Evolutionary conservation across 2,329 filamentous ascomycete species (phyloP).

Genomic region (Ramularia endophylla): DNA sequence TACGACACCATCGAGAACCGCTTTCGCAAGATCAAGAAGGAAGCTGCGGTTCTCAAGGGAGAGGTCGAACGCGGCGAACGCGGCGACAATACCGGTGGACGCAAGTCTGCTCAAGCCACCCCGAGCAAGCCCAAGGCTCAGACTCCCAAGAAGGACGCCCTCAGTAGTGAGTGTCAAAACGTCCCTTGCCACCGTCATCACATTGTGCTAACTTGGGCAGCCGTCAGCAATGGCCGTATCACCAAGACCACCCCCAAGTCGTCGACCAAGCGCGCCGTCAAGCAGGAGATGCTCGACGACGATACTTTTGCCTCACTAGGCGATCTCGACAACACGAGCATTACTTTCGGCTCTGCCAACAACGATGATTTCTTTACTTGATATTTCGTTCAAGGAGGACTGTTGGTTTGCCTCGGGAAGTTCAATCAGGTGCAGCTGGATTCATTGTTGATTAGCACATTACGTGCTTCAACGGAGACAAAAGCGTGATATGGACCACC

Average conservation of each 20-base stretch:
- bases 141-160: conserved; percentile 20
- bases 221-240: conserved; percentile 22
- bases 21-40: conserved; percentile 41
- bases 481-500: too few relatives aligned
- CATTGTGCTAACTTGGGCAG: conserved; percentile 8
- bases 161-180: conserved; percentile 12
- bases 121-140: conserved; percentile 21
- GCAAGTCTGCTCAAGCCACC: conserved; percentile 12
- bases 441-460: too few relatives aligned
- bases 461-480: too few relatives aligned
- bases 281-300: conserved; percentile 20
- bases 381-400: too few relatives aligned
- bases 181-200: background rate
- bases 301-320: conserved; percentile 5
- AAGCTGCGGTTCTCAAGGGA: conserved; percentile 29
- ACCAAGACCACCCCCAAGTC: conserved; percentile 19
- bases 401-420: too few relatives aligned
- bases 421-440: too few relatives aligned
- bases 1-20: conserved; percentile 45
- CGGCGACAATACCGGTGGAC: conserved; percentile 11
- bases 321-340: background rate
- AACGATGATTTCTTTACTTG: conserved; percentile 1
- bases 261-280: conserved; percentile 20
- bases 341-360: background rate
- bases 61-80: conserved; percentile 22